Conservation (phyloP, 2,329 filamentous ascomycete genomes). For the Epichloe typhina region DNA sequence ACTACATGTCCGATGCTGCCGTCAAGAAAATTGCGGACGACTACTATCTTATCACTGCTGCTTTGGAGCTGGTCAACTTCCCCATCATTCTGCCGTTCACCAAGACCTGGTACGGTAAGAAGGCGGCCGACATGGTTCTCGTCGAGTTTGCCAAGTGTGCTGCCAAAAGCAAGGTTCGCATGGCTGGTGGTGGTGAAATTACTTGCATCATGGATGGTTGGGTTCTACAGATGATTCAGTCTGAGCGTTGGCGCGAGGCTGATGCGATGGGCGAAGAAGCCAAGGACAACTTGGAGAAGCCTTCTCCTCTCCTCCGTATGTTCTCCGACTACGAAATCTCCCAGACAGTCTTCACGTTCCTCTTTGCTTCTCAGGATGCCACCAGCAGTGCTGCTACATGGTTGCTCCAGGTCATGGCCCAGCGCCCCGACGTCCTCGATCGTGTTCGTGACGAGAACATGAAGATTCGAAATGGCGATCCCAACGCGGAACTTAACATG, state of each 20-base stretch:
- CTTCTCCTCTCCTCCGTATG: slow-evolving; percentile 65
- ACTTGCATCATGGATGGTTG: slow-evolving; percentile 94
- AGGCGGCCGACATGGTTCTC: slow-evolving; percentile 83
- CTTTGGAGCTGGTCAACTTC: slow-evolving; percentile 95
- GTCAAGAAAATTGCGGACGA: slow-evolving; percentile 93
- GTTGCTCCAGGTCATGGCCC: slow-evolving; percentile 88
- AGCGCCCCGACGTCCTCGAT: slow-evolving; percentile 84
- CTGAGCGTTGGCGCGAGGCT: slow-evolving; percentile 67
- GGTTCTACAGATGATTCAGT: slow-evolving; percentile 80
- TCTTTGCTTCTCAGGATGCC: slow-evolving; percentile 95
- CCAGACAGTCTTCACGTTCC: slow-evolving; percentile 88
- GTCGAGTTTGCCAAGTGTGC: slow-evolving; percentile 83
- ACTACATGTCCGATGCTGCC: slow-evolving; percentile 83
- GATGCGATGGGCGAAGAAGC: slow-evolving; percentile 57
- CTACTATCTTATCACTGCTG: slow-evolving; percentile 92
- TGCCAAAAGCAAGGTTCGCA: slow-evolving; percentile 82
- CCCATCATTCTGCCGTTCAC: slow-evolving; percentile 92
- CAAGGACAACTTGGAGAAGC: slow-evolving; percentile 64
- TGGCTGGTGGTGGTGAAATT: slow-evolving; percentile 75
- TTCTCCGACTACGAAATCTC: slow-evolving; percentile 87
- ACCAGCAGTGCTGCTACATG: slow-evolving; percentile 88
- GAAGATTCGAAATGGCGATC: slow-evolving; percentile 59
- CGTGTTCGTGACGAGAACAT: slow-evolving; percentile 88
- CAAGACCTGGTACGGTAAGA: slow-evolving; percentile 95
- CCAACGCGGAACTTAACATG: slow-evolving; percentile 57